Base-by-base conservation (phyloP, 768 basidiomycete species). In the Tulasnella sp. region DNA sequence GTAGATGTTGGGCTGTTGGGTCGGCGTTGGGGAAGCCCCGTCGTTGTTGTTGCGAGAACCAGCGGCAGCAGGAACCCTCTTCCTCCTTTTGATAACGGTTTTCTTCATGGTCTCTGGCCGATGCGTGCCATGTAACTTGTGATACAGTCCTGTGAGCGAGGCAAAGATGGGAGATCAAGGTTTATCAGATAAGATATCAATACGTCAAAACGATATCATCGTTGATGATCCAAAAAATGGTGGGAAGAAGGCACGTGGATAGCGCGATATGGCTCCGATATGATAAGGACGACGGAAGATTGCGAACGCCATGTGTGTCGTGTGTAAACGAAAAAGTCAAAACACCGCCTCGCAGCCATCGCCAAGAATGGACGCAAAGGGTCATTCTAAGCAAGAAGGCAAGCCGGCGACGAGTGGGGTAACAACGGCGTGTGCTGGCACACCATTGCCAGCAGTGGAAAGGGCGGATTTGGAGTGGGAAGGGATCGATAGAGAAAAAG, bases 91-190 rank as follows among this genome's bases (percentile, higher is more conserved):
- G 88, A 99, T 99, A 81, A 98, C 95, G 5, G 94, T 93, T 87
- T 99, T 98, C 86, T 98, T 99, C 96, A 99, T 97, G 80, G 95
- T 94, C 80, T 96, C 96, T 51, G 98, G 98, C 48, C 98, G 91
- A 82, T 98, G 96, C 2, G 94, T 94, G 71, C 96, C 95, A 86
- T 99, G 98, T 16, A 99, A 89, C 85, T 99, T 99, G 88, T 95
- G 98, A 86, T 99, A 99, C 11, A 99, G 89, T 77, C 97, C 97
- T 98, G 82, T 4, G 74, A 78, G 80, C 81, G 79, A 57, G 73
- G 80, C 78, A 75, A 69, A 13, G 51, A 74, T 26, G 32, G 83
- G 79, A 75, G 82, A 67, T 67, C 81, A 40, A 29, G 39, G 74
- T 72, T 48, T 51, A 72, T 72, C 71, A 72, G 71, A 72, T 72